These are phyloP conservation scores for Yamadazyma membranifaciens DNA, from an alignment of 1,139 yeast species.

Conservation along the genomic window DNA sequence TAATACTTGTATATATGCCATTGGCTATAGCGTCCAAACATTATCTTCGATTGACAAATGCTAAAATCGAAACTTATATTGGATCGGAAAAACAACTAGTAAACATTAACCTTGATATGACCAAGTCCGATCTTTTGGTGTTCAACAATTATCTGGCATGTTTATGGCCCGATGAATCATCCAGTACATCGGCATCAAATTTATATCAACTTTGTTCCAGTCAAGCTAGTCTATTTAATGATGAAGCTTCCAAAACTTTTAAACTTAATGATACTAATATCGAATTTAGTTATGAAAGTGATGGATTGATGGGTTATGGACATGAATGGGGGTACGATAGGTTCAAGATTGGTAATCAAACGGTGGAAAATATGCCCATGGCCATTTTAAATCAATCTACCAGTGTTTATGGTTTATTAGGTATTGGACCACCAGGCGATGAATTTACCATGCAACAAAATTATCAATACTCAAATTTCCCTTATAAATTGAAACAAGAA, in stretches of 20 bases:
- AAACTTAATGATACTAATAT: not conserved
- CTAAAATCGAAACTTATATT: constrained; percentile 29
- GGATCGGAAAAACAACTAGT: constrained; percentile 33
- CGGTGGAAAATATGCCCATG: constrained; percentile 41
- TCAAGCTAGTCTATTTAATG: constrained; percentile 7
- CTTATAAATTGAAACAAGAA: constrained; percentile 22
- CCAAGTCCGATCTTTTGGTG: constrained; percentile 47
- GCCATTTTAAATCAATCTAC: constrained; percentile 49
- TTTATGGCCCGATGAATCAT: constrained; percentile 2
- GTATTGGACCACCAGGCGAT: constrained; percentile 54
- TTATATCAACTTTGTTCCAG: constrained; percentile 5
- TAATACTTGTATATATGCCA: not conserved
- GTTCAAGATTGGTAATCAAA: constrained; percentile 42
- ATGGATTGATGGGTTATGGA: constrained; percentile 6
- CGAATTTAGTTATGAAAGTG: constrained; percentile 36
- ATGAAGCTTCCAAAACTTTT: constrained; percentile 3
- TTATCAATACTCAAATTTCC: constrained; percentile 20
- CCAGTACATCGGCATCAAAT: not conserved
- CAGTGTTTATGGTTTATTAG: constrained; percentile 48
- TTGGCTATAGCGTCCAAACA: constrained; percentile 9
- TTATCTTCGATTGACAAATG: constrained; percentile 7
- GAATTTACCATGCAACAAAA: constrained; percentile 26
- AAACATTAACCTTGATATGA: constrained; percentile 40
- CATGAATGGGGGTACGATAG: constrained; percentile 41
- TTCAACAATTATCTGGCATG: constrained; percentile 6